Conservation (phyloP, 768 basidiomycete genomes). For the Hortiboletus campestris region DNA sequence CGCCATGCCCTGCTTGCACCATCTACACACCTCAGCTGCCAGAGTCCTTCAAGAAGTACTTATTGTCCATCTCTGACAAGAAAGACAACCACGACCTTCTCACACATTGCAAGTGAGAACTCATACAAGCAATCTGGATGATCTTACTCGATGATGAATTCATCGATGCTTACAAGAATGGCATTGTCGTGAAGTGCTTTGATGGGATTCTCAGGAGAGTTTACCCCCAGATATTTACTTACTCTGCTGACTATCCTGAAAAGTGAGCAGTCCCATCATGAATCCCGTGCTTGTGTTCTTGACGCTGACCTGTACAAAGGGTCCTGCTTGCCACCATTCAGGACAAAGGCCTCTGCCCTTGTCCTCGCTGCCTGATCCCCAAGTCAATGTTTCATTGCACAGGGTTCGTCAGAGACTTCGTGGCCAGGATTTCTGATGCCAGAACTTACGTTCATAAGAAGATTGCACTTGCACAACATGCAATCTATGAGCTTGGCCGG, state of each 20-base stretch:
- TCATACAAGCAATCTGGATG: not conserved
- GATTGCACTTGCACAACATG: not conserved
- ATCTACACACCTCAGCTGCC: not conserved
- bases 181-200: not conserved
- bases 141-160: constrained; percentile 1
- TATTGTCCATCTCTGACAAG: not conserved
- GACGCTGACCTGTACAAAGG: not conserved
- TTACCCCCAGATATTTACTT: constrained; percentile 1
- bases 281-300: not conserved
- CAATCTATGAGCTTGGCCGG: not conserved
- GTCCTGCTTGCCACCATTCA: not conserved
- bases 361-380: not conserved
- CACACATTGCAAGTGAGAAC: not conserved
- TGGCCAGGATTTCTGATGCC: not conserved
- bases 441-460: not conserved
- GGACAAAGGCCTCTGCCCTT: not conserved
- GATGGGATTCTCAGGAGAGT: not conserved
- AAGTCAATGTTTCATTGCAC: not conserved
- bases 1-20: not conserved
- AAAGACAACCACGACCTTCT: not conserved
- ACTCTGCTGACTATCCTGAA: constrained; percentile 5
- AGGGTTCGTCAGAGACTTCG: not conserved
- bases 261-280: not conserved
- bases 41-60: not conserved
- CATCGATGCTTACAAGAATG: not conserved